These are phyloP conservation scores for Citeromyces matritensis DNA, from an alignment of 805 yeast species.

Conservation along the genomic window DNA sequence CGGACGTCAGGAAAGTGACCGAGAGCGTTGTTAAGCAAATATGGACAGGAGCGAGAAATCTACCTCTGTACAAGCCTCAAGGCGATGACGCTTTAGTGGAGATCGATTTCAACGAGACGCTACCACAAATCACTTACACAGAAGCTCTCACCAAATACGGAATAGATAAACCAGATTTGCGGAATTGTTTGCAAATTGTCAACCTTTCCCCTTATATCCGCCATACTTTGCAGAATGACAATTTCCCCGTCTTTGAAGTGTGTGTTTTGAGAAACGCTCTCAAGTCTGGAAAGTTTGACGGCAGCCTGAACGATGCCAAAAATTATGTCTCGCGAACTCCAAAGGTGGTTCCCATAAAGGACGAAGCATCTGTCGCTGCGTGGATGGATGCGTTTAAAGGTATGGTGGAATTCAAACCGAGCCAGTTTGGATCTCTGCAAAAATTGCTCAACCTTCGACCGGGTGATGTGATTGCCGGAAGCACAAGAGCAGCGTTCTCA, in stretches of 20 bases:
- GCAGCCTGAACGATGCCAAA: conserved; percentile 15
- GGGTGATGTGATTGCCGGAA: conserved; percentile 68
- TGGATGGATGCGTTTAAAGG: conserved; percentile 26
- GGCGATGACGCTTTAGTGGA: conserved; percentile 15
- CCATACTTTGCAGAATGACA: conserved; percentile 14
- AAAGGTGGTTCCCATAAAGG: conserved; percentile 31
- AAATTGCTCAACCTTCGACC: conserved; percentile 23
- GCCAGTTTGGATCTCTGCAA: conserved; percentile 14
- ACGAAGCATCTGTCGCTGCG: conserved; percentile 17
- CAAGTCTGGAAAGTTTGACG: conserved; percentile 16
- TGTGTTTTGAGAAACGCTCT: conserved; percentile 43
- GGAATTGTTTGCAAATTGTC: conserved; percentile 39
- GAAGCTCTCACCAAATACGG: conserved; percentile 70
- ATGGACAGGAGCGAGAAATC: conserved; percentile 34
- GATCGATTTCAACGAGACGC: conserved; percentile 8
- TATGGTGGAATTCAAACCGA: conserved; percentile 13
- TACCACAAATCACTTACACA: conserved; percentile 40
- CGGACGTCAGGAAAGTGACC: conserved; percentile 53
- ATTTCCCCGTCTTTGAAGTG: conserved; percentile 62
- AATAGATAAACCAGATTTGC: conserved; percentile 87
- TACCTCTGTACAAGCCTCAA: conserved; percentile 21
- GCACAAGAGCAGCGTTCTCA: conserved; percentile 54
- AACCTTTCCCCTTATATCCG: conserved; percentile 25
- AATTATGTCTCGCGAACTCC: conserved; percentile 49
- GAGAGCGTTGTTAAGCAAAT: conserved; percentile 36